phyloP scores from a whole-genome alignment of 192 early-diverging fungal species.

The Backusella psychrophila region DNA sequence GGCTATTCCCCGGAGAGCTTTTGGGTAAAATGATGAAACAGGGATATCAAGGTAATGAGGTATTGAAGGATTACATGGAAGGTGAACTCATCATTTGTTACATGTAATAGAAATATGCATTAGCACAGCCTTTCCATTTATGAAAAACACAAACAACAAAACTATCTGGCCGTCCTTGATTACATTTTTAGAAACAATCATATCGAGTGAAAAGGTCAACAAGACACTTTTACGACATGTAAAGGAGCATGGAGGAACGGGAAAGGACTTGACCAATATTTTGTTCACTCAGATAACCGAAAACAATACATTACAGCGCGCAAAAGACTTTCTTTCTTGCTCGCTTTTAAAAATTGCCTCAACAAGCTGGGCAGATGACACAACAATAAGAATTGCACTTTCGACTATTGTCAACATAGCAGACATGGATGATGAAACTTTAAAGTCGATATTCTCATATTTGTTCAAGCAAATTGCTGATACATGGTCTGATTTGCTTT shows the following conservation, averaged over 20 bases:
- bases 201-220: not conserved
- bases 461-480: not conserved
- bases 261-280: not conserved
- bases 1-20: not conserved
- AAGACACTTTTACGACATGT: not conserved
- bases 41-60: slow-evolving; percentile 12
- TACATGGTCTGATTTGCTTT: slow-evolving; percentile 8
- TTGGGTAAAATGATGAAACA: slow-evolving; percentile 12
- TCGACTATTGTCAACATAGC: not conserved
- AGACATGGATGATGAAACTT: not conserved
- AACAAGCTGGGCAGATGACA: not conserved
- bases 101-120: not conserved
- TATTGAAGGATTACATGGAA: not conserved
- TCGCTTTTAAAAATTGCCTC: not conserved
- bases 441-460: not conserved
- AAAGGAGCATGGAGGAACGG: not conserved
- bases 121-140: not conserved
- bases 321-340: not conserved
- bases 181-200: not conserved
- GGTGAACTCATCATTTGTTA: not conserved
- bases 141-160: slow-evolving; percentile 1
- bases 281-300: not conserved
- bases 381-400: not conserved
- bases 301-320: not conserved
- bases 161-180: not conserved